A percentile compares a stretch with the other conserved stretches of the same genome.
Evolutionary conservation across 2,329 filamentous ascomycete genomes (phyloP).

Genomic region (Iodosphaeria phyllophila): DNA sequence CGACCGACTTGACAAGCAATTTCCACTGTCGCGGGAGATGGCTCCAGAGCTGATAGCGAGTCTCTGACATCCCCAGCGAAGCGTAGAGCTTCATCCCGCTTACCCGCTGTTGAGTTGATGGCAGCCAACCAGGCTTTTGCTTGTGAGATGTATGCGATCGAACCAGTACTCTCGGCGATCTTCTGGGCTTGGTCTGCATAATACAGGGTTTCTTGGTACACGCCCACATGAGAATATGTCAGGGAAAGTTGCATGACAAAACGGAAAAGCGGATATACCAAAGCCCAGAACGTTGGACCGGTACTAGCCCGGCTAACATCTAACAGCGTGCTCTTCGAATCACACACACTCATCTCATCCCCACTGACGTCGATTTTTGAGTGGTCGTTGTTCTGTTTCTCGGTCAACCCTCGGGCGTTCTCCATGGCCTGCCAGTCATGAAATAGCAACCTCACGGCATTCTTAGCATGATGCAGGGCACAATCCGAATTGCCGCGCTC

Average conservation of each 20-base stretch:
- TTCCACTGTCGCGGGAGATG: constrained; percentile 22
- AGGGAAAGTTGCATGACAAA: constrained; percentile 56
- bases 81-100: constrained; percentile 36
- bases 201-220: constrained; percentile 75
- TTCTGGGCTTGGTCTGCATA: constrained; percentile 73
- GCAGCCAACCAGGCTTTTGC: constrained; percentile 34
- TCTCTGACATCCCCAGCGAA: constrained; percentile 33
- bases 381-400: constrained; percentile 7
- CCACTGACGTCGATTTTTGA: constrained; percentile 10
- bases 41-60: constrained; percentile 26
- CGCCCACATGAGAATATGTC: constrained; percentile 66
- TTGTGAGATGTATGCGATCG: constrained; percentile 36
- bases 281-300: constrained; percentile 59
- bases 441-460: constrained; percentile 34
- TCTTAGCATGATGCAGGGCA: constrained; percentile 37
- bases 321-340: constrained; percentile 9
- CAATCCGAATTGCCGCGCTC: constrained; percentile 38
- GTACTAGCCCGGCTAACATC: constrained; percentile 13
- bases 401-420: constrained; percentile 9
- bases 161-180: constrained; percentile 50
- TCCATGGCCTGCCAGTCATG: constrained; percentile 37
- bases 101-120: constrained; percentile 36
- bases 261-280: constrained; percentile 56
- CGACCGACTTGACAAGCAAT: constrained; percentile 37
- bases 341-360: constrained; percentile 11